Percentiles rank a stretch among this genome's conserved stretches.
Evolutionary conservation across 2,329 filamentous ascomycete species (phyloP).

Genomic region (Pseudogymnoascus sp.): DNA sequence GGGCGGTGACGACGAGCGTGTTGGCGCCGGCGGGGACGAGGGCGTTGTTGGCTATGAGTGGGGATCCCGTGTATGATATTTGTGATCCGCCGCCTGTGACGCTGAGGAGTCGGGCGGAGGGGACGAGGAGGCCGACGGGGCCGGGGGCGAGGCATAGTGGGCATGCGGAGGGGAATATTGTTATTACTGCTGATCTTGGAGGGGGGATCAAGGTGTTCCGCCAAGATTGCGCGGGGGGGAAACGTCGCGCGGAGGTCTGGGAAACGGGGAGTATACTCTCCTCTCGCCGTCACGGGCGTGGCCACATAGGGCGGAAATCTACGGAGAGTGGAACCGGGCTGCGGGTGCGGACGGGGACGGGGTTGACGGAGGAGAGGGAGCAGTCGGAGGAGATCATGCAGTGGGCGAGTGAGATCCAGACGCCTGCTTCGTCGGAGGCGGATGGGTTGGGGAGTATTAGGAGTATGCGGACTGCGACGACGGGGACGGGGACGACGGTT

Average conservation of each 20-base stretch:
- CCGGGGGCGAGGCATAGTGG: slow-evolving; percentile 61
- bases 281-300: neutral
- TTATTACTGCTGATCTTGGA: slow-evolving; percentile 81
- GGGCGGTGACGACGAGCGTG: slow-evolving; percentile 80
- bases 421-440: neutral
- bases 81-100: slow-evolving; percentile 91
- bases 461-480: neutral
- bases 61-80: slow-evolving; percentile 84
- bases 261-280: slow-evolving; percentile 41
- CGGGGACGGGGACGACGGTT: neutral
- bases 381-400: neutral
- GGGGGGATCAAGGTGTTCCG: slow-evolving; percentile 91
- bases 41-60: slow-evolving; percentile 67
- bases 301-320: neutral
- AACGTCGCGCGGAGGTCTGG: slow-evolving; percentile 68
- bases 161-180: slow-evolving; percentile 78
- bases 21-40: slow-evolving; percentile 74
- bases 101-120: slow-evolving; percentile 64
- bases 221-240: slow-evolving; percentile 81
- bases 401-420: neutral
- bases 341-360: neutral
- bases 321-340: neutral
- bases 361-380: neutral
- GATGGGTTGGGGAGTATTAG: neutral
- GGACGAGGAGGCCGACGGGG: slow-evolving; percentile 28